Percentiles rank a stretch among this genome's conserved stretches.
These are phyloP conservation scores for Neoscytalidium dimidiatum DNA, from an alignment of 2,329 filamentous ascomycete species.

Conservation along the genomic window DNA sequence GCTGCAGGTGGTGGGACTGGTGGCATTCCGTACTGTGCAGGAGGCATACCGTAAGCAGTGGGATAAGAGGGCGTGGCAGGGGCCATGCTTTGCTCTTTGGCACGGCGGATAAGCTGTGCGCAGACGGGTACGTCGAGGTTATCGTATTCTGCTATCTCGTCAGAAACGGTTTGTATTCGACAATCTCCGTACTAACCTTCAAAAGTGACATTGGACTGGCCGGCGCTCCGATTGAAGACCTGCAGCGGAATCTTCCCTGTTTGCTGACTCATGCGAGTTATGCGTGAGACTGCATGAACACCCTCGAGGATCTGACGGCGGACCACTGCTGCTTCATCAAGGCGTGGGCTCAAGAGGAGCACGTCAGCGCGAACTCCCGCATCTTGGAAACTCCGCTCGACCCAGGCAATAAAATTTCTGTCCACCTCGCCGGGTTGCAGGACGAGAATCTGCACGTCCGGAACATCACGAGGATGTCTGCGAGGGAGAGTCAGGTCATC, in stretches of 20 bases:
- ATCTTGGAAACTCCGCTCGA: slow-evolving; percentile 73
- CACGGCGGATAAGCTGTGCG: slow-evolving; percentile 76
- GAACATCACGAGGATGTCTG: slow-evolving; percentile 72
- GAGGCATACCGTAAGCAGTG: slow-evolving; percentile 31
- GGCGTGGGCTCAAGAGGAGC: slow-evolving; percentile 74
- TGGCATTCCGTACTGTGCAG: slow-evolving; percentile 28
- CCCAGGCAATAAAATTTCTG: slow-evolving; percentile 75
- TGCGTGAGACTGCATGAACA: slow-evolving; percentile 72
- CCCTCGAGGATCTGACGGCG: slow-evolving; percentile 85
- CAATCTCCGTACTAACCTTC: slow-evolving; percentile 54
- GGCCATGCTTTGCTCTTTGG: slow-evolving; percentile 54
- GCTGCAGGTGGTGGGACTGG: slow-evolving; percentile 28
- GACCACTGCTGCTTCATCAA: slow-evolving; percentile 77
- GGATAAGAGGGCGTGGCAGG: slow-evolving; percentile 32
- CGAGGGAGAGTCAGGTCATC: slow-evolving; percentile 71
- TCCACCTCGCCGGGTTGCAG: slow-evolving; percentile 64
- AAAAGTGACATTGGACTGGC: slow-evolving; percentile 75
- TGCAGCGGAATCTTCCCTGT: slow-evolving; percentile 77
- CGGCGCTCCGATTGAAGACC: slow-evolving; percentile 78
- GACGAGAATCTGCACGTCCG: slow-evolving; percentile 86
- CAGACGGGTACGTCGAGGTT: slow-evolving; percentile 77
- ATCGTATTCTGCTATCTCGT: slow-evolving; percentile 65
- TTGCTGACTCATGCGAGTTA: slow-evolving; percentile 43
- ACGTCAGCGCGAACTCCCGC: slow-evolving; percentile 75
- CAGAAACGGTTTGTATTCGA: slow-evolving; percentile 22